Evolutionary conservation across 192 early-diverging fungal genomes (phyloP), one percentile per base, ranked within the genome.

Genomic region (Umbelopsis vinacea): DNA sequence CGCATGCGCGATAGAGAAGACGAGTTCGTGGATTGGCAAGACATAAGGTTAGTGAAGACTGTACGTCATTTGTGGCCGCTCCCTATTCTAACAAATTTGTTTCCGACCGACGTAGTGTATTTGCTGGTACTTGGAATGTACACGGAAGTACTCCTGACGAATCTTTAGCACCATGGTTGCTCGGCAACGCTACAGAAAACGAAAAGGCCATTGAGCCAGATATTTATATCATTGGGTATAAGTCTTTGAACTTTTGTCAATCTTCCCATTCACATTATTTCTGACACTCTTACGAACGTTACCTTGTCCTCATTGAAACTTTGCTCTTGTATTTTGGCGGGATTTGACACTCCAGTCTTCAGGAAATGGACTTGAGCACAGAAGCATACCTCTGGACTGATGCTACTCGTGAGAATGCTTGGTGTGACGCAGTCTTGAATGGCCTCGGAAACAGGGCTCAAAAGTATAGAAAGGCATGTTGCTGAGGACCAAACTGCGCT

Each of bases 41-140:
- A 77, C 29, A 50, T 71, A 53, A 71, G 33, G 82, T 76, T 68
- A 55, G 71, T n/a, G 38, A 23, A 60, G 46, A 5, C 4, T 14
- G 23, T 22, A 21, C 0, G 19, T 50, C 37, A 14, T 50, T 9
- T 10, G 60, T 19, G 37, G 1, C 21, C 8, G 29, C 29, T 1
- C 3, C 3, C 29, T 29, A 29, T 29, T 29, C 33, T 35, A 33
- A 43, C 10, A 12, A 26, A 35, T 26, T 55, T 22, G 19, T 19
- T 23, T 68, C 10, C 23, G 24, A 53, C 1, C n/a, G n/a, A 37
- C 21, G 2, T 72, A 88, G 84, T 29, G 83, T 91, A 3, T 94
- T 96, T 78, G 84, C 90, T 0, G 95, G 95, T 2, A 94, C 95
- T 1, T 98, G 93, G 91, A 98, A 98, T 76, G 93, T 96, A 26